A percentile compares a stretch with the other conserved stretches of the same genome.
These are phyloP conservation scores for Colletotrichum orchidophilum DNA, from an alignment of 2,329 filamentous ascomycete genomes.

Conservation along the genomic window DNA sequence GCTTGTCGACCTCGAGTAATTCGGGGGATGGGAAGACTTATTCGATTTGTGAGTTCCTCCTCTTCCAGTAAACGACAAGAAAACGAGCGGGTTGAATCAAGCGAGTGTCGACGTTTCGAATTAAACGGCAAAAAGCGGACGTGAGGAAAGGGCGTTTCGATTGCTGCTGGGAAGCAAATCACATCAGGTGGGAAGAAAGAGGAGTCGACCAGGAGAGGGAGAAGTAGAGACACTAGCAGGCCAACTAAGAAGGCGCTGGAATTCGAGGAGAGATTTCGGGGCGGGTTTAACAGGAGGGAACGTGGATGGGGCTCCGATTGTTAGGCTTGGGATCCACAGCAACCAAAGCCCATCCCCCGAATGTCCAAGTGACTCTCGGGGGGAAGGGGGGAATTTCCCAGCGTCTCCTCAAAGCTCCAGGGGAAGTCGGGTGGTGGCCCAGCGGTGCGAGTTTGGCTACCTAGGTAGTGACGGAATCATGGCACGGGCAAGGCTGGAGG, in stretches of 20 bases:
- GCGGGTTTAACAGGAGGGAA: conserved; percentile 23
- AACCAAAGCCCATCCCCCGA: conserved; percentile 24
- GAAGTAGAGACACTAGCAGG: not conserved
- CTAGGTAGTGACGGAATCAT: conserved; percentile 14
- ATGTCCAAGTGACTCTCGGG: not conserved
- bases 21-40: not conserved
- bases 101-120: conserved; percentile 21
- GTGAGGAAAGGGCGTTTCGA: conserved; percentile 7
- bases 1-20: not conserved
- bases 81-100: conserved; percentile 28
- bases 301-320: conserved; percentile 28
- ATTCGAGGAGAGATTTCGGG: conserved; percentile 22
- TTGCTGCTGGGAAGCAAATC: conserved; percentile 35
- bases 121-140: not conserved
- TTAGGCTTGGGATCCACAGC: conserved; percentile 31
- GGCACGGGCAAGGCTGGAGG: not conserved
- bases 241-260: conserved; percentile 20
- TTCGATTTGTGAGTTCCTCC: conserved; percentile 8
- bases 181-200: conserved; percentile 1
- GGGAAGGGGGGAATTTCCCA: not conserved
- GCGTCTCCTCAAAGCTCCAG: not conserved
- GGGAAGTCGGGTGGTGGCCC: not conserved
- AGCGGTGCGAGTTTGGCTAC: not conserved
- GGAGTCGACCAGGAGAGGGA: not conserved
- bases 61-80: conserved; percentile 6